Evolutionary conservation across 441 rosid species (phyloP), one percentile per base, ranked within the genome.

Genomic region (Erodium chrysanthum): DNA sequence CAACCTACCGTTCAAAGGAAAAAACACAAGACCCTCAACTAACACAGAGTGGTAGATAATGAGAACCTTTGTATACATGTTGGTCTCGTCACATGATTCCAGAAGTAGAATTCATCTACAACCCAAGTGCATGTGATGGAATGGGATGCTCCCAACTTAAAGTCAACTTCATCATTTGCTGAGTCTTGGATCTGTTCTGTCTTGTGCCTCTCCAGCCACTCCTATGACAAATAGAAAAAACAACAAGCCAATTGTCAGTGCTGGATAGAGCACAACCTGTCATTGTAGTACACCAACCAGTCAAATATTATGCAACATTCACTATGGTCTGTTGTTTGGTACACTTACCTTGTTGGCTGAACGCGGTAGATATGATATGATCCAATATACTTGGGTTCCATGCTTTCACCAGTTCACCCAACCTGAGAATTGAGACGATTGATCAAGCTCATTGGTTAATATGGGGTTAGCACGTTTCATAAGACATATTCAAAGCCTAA

Each of bases 1-100:
- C 42, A 74, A 79, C 65, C 87, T 82, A 77, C 84, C 90, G 77
- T 79, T 85, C 90, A 82, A 83, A 73, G 64, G 33, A 58, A 71
- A 60, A 52, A 4, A 25, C 46, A 44, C 50, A 22, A 62, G 63
- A 50, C 18, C 17, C 15, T 66, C 68, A 79, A 66, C 78, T 12
- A 66, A 63, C 73, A 5, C 40, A 23, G 21, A 31, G 12, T 20
- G 18, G 8, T 17, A 1, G 37, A 42, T 31, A 6, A 5, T 5
- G 35, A 31, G 4, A 31, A 31, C 35, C 35, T 31, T 31, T 31
- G 35, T 31, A 31, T 2, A 37, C 74, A 20, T 61, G 65, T 61
- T 22, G 48, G n/a, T 11, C 15, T 42, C 35, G 4, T 31, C 35
- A 31, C 35, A 31, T 31, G 48, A 12, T 42, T 14, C 48, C 48